Conservation (phyloP, 768 basidiomycete genomes). For the Psilocybe subaeruginosa region DNA sequence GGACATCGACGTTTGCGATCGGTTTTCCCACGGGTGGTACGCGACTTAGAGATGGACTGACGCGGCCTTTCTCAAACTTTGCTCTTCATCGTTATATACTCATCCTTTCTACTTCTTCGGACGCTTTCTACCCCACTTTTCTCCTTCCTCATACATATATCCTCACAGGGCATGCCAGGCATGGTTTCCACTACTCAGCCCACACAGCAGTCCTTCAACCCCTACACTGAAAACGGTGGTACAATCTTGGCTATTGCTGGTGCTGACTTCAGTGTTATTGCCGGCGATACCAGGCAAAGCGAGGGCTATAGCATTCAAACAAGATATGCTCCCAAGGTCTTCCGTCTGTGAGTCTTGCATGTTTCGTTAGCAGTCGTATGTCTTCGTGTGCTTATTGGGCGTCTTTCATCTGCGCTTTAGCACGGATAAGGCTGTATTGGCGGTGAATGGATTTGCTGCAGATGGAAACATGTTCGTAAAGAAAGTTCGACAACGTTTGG, state of each 20-base stretch:
- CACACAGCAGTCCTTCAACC: constrained; percentile 73
- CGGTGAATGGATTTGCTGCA: constrained; percentile 96
- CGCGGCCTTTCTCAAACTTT: constrained; percentile 42
- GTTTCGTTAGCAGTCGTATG: not conserved
- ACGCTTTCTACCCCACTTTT: constrained; percentile 21
- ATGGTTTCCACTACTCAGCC: constrained; percentile 37
- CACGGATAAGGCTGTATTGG: constrained; percentile 90
- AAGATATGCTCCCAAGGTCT: constrained; percentile 95
- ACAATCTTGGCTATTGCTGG: constrained; percentile 97
- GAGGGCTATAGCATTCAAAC: constrained; percentile 99
- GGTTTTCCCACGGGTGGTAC: constrained; percentile 41
- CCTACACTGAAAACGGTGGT: constrained; percentile 93
- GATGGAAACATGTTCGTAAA: constrained; percentile 99
- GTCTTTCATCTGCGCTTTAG: constrained; percentile 38
- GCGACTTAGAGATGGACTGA: constrained; percentile 41
- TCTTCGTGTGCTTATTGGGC: constrained; percentile 7
- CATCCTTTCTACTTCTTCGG: constrained; percentile 20
- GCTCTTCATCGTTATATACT: constrained; percentile 31
- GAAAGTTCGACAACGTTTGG: constrained; percentile 91
- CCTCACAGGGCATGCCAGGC: constrained; percentile 32
- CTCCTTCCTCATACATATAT: not conserved
- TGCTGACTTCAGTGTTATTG: constrained; percentile 90
- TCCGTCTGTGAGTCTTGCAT: constrained; percentile 70
- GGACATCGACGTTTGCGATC: constrained; percentile 17
- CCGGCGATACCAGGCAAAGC: constrained; percentile 95